phyloP scores from a whole-genome alignment of 2,329 filamentous ascomycete species.

The Ceratocystiopsis minuta region DNA sequence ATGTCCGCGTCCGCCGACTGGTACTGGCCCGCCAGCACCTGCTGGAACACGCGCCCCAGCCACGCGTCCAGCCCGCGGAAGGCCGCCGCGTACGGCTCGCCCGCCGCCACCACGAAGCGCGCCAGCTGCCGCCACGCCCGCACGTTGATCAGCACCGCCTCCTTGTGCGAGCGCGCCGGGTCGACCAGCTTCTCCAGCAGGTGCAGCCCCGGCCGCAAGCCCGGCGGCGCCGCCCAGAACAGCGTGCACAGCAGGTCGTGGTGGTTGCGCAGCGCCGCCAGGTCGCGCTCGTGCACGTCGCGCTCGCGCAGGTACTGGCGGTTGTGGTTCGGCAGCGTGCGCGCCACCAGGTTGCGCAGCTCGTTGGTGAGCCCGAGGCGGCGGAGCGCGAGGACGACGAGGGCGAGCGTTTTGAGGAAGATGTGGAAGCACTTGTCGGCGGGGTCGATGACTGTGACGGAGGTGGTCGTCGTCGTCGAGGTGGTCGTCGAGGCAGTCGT shows the following conservation, averaged over 20 bases:
- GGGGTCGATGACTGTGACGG: constrained; percentile 19
- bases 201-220: constrained; percentile 32
- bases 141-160: constrained; percentile 46
- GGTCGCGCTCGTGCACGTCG: constrained; percentile 37
- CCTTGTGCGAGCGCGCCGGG: constrained; percentile 44
- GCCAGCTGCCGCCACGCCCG: constrained; percentile 45
- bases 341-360: constrained; percentile 40
- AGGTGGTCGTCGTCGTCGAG: too few relatives aligned
- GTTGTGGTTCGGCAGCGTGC: constrained; percentile 47
- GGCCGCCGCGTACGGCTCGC: constrained; percentile 18
- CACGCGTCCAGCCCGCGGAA: constrained; percentile 34
- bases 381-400: constrained; percentile 34
- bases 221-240: constrained; percentile 43
- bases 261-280: constrained; percentile 48
- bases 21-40: constrained; percentile 36
- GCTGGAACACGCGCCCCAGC: constrained; percentile 39
- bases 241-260: constrained; percentile 50
- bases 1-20: constrained; percentile 36
- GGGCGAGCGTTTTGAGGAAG: constrained; percentile 44
- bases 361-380: constrained; percentile 33
- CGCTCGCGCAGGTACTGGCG: constrained; percentile 47
- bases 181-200: constrained; percentile 41
- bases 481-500: too few relatives aligned
- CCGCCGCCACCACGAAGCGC: constrained; percentile 34
- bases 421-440: constrained; percentile 49